A percentile compares a stretch with the other conserved stretches of the same genome.
These are phyloP conservation scores for Phylloporus sp. DNA, from an alignment of 768 basidiomycete genomes.

Conservation along the genomic window DNA sequence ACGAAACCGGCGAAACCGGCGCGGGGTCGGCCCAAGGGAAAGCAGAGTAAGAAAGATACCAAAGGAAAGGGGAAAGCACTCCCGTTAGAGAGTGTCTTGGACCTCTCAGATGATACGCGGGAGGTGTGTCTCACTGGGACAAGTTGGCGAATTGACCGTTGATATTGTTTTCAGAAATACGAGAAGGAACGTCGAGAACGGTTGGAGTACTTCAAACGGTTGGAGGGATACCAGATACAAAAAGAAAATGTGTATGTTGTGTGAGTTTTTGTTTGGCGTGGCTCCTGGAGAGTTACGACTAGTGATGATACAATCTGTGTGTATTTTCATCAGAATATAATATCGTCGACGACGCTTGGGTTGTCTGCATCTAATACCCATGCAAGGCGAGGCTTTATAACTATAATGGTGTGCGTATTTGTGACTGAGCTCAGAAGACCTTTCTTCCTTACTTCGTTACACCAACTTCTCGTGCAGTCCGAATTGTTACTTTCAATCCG, in stretches of 20 bases:
- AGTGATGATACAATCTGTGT: constrained; percentile 7
- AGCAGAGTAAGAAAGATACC: constrained; percentile 6
- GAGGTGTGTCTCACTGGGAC: constrained; percentile 18
- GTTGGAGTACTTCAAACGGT: constrained; percentile 49
- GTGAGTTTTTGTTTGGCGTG: constrained; percentile 28
- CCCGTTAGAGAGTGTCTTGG: constrained; percentile 23
- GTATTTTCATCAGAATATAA: constrained; percentile 12
- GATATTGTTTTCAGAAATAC: constrained; percentile 30
- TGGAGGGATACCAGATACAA: constrained; percentile 50
- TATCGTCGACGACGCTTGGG: neutral
- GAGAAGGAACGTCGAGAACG: constrained; percentile 47
- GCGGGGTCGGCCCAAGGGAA: constrained; percentile 22
- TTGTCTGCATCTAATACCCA: neutral
- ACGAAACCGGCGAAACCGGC: constrained; percentile 5
- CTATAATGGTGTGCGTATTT: too few species aligned
- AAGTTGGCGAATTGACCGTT: neutral
- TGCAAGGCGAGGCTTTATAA: too few species aligned
- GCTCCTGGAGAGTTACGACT: constrained; percentile 1
- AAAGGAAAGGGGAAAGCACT: constrained; percentile 28
- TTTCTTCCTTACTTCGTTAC: neutral
- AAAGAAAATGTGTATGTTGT: constrained; percentile 59
- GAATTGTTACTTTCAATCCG: too few species aligned
- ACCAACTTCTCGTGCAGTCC: too few species aligned
- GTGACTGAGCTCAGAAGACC: too few species aligned
- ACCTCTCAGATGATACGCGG: constrained; percentile 30